Base-by-base conservation (phyloP, 2,329 filamentous ascomycete genomes). In the Colletotrichum siamense region DNA sequence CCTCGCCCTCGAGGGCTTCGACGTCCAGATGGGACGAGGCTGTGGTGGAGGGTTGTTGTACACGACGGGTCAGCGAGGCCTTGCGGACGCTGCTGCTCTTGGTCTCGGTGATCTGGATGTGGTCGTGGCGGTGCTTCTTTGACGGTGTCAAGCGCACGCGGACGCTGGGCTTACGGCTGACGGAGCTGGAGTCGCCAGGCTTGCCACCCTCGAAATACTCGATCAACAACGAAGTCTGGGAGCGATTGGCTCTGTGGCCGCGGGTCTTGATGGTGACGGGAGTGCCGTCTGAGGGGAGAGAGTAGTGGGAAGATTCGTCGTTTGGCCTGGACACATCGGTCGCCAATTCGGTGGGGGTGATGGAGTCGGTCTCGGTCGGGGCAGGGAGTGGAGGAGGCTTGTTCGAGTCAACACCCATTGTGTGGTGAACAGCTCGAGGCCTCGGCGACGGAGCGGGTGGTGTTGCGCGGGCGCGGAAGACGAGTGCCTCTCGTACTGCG, bases 191-290 rank as follows among this genome's bases (percentile, higher is more conserved):
- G 78, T 88, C 88, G 71, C 82, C 82, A 59, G 80, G 76, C 84
- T 95, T 96, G 78, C 93, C 92, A 79, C 93, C 95, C 86, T 98
- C 96, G 82, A 98, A 98, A 85, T 98, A 98, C 86, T 98, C 96
- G 81, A 98, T 98, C 81, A 98, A 89, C 79, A 98, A 89, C 73
- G 95, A 98, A 49, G 96, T 98, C 87, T 98, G 96, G 62, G 95
- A 98, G 80, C 91, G 86, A 82, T 87, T 90, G 77, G 88, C 82
- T 79, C 86, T 87, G 82, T 91, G 90, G 81, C 91, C 89, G 76
- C 91, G 92, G 61, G 96, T 98, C 83, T 94, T 93, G 84, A 99
- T 98, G 77, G 95, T 99, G 82, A 99, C 93, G 57, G 96, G 96
- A 69, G 95, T 96, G 83, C 95, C 95, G 91, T 97, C 95, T 82